Evolutionary conservation across 441 rosid genomes (phyloP), one percentile per base, ranked within the genome.

Genomic region (Biscutella laevigata): DNA sequence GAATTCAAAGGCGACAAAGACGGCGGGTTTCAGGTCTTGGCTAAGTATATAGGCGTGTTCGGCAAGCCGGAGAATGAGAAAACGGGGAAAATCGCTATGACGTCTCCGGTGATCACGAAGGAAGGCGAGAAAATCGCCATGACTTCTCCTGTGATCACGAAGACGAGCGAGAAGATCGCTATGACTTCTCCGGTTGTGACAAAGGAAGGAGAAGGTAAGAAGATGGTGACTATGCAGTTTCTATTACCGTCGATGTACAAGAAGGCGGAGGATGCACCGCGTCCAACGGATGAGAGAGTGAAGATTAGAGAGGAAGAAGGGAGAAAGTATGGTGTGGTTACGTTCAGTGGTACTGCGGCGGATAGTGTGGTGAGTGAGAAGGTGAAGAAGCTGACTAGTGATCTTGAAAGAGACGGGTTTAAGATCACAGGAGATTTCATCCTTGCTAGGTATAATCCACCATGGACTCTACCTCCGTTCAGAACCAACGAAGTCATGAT

Each of bases 101-200:
- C 92, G 8, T 70, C 87, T 34, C 96, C 95, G 5, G 97, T 83
- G 49, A 78, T 85, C 34, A 83, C 91, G 2, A 74, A 79, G 21
- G 59, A 7, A 53, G 55, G 74, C 1, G 92, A 88, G 66, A 75
- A 80, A 77, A 81, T 88, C 11, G 84, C 80, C 3, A 90, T 86
- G 97, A 86, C 94, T 1, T 72, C 89, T 53, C 91, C 97, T 1
- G 95, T 90, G 60, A 79, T 86, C 32, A 82, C 89, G 1, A 77
- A 78, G 41, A 57, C 7, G 56, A 53, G 71, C 0, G 94, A 90
- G 70, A 75, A 78, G 80, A 81, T 86, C 11, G 80, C 73, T 10
- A 87, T 87, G 95, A 83, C 89, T 1, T 81, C 89, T 50, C 94
- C 97, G 0, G 95, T 90, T 25, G 80, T 86, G 52, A 84, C 94